A percentile compares a stretch with the other conserved stretches of the same genome.
These are phyloP conservation scores for Hymenochaete sp. DNA, from an alignment of 1,284 basidiomycete genomes.

Conservation along the genomic window DNA sequence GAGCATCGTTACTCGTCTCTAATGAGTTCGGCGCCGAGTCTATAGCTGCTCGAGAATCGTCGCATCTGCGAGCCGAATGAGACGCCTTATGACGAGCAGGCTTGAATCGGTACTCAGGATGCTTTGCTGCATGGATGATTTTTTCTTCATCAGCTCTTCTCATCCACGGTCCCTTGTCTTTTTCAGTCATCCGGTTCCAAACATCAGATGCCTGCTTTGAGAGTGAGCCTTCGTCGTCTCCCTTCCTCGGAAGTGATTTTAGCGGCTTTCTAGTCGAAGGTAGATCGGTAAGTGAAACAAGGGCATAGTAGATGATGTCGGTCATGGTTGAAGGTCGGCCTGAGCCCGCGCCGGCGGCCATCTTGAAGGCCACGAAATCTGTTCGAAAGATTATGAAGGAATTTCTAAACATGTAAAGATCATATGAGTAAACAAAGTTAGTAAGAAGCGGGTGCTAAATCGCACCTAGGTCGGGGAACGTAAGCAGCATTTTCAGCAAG, in stretches of 20 bases:
- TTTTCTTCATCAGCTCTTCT: constrained; percentile 43
- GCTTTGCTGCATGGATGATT: constrained; percentile 40
- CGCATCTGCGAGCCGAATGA: too few species aligned
- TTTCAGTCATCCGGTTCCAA: constrained; percentile 41
- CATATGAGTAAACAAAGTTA: too few species aligned
- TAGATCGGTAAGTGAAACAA: too few species aligned
- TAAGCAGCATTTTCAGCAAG: constrained; percentile 43
- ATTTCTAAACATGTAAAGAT: too few species aligned
- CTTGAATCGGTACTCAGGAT: constrained; percentile 56
- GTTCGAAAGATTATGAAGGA: constrained; percentile 86
- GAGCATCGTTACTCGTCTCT: too few species aligned
- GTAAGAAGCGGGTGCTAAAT: too few species aligned
- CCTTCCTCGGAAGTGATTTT: constrained; percentile 19
- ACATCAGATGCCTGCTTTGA: constrained; percentile 56
- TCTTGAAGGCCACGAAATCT: constrained; percentile 46
- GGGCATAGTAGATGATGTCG: too few species aligned
- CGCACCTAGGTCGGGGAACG: constrained; percentile 73
- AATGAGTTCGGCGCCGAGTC: too few species aligned
- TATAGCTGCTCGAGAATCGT: too few species aligned
- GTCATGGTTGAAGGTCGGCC: too few species aligned
- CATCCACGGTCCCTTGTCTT: constrained; percentile 42
- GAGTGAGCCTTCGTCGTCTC: constrained; percentile 30
- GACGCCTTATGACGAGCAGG: constrained; percentile 42
- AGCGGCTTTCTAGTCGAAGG: constrained; percentile 10
- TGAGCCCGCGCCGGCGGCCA: too few species aligned